Evolutionary conservation across 164 flowering plant genomes (phyloP), one percentile per base, ranked within the genome.

Genomic region (Sedum album): DNA sequence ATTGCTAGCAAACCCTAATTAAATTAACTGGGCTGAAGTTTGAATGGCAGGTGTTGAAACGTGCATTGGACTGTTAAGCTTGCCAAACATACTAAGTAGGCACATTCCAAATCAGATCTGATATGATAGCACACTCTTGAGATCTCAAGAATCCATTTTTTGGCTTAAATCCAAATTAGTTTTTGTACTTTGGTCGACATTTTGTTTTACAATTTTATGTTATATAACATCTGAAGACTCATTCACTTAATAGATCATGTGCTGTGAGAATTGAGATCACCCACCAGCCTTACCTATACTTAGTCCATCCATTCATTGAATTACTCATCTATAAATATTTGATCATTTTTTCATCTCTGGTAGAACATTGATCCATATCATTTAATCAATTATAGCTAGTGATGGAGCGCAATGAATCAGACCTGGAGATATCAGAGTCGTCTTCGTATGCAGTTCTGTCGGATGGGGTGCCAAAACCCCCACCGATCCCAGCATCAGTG

Each of bases 1-100:
- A 5, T 49, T 1, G 57, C 60, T 2, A 53, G 30, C 28, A 53
- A 8, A 53, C 1, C 10, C 38, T 20, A n/a, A 11, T 3, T 49
- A 49, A 21, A 28, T 53, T 14, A 53, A 11, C 62, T 57, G 31
- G 5, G 26, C 28, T 57, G 62, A 57, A 57, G 5, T 57, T 57
- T 57, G 62, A 57, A 57, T 57, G 62, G 62, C 62, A 28, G 62
- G 62, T 57, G 62, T 28, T 57, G 62, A 25, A 55, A 55, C 30
- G 30, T 55, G 31, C 15, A 15, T 2, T 55, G 60, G 60, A 57
- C 62, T 57, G 62, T 57, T 57, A 57, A 57, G 62, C 8, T 28
- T 57, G 57, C 18, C 17, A 30, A 8, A 11, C 18, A 14, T 2
- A 14, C 4, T 28, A 55, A 26, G 31, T 25, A 25, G 30, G 30